Conservation (phyloP, 805 yeast species). For the Pichia paraexigua region DNA sequence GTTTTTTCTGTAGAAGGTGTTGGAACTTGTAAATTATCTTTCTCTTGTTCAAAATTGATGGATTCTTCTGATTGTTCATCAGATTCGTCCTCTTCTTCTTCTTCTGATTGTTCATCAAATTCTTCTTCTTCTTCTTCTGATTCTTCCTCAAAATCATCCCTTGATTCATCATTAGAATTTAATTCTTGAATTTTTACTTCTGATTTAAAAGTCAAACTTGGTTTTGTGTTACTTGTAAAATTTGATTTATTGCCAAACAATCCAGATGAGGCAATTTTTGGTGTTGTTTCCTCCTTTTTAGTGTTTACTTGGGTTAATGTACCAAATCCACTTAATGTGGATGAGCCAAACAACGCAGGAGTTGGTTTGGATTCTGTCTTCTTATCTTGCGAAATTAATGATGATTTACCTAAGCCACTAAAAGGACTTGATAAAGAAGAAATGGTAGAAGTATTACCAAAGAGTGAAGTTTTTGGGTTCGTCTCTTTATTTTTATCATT, state of each 20-base stretch:
- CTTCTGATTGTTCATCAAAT: background rate
- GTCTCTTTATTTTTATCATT: background rate
- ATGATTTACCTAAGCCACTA: background rate
- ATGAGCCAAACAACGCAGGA: background rate
- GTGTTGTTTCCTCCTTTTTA: background rate
- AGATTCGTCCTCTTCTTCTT: background rate
- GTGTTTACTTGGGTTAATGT: background rate
- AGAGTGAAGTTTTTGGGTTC: background rate
- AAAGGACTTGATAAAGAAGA: background rate
- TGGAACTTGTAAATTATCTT: too few relatives aligned
- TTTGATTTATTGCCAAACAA: background rate
- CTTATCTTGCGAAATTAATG: background rate
- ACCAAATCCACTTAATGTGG: background rate
- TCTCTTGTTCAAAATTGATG: too few relatives aligned
- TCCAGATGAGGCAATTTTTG: background rate
- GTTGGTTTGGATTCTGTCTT: background rate
- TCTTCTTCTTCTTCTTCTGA: background rate
- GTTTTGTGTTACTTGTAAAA: background rate
- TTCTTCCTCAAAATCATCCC: background rate
- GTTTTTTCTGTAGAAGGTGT: background rate
- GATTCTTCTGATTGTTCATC: background rate
- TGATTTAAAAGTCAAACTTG: background rate
- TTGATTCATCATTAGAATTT: slow-evolving; percentile 1
- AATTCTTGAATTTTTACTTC: slow-evolving; percentile 2
- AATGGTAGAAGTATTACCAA: background rate